These are phyloP conservation scores for Yarrowia yakushimensis DNA, from an alignment of 805 yeast species.

Conservation along the genomic window DNA sequence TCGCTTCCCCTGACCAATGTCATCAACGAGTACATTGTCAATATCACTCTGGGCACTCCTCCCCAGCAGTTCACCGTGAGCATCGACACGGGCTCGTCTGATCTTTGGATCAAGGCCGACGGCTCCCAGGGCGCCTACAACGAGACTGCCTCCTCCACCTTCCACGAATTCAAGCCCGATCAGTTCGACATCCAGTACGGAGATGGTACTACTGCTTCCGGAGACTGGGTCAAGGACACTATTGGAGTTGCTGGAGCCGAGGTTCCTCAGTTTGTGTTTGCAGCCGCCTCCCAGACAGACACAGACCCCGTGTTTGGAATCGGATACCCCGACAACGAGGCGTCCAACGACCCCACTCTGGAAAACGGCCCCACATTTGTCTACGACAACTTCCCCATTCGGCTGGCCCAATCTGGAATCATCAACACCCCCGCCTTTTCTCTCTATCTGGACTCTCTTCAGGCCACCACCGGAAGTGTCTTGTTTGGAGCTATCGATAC, in stretches of 20 bases:
- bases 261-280: conserved; percentile 37
- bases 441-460: conserved; percentile 45
- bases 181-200: conserved; percentile 34
- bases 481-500: conserved; percentile 68
- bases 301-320: conserved; percentile 29
- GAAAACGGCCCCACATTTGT: not conserved
- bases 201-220: conserved; percentile 42
- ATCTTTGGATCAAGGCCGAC: conserved; percentile 51
- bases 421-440: conserved; percentile 46
- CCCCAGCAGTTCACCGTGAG: conserved; percentile 50
- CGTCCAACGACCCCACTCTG: not conserved
- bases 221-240: conserved; percentile 59
- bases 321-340: conserved; percentile 25
- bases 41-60: conserved; percentile 51
- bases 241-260: conserved; percentile 48
- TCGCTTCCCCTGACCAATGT: not conserved
- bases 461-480: conserved; percentile 45
- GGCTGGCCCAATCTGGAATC: conserved; percentile 41
- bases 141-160: conserved; percentile 29
- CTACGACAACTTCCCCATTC: conserved; percentile 37
- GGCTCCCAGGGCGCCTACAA: conserved; percentile 12
- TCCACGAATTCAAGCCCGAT: conserved; percentile 28
- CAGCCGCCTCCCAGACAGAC: conserved; percentile 6
- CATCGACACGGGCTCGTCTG: conserved; percentile 69
- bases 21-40: not conserved